Evolutionary conservation across 306 rosid species (phyloP).

Genomic region (Quercus variabilis): DNA sequence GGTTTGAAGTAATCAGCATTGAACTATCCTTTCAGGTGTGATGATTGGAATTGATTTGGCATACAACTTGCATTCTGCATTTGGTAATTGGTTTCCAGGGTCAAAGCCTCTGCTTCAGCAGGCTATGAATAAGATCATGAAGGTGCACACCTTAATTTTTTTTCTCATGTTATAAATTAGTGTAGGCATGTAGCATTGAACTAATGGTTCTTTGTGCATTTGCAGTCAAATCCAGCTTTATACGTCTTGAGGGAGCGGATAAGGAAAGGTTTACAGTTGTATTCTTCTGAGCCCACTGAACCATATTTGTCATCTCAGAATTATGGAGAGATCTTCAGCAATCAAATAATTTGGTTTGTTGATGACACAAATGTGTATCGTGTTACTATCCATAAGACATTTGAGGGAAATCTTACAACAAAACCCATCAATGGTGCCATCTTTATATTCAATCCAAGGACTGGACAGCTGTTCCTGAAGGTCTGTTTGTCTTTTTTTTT

Average conservation of each 20-base stretch:
- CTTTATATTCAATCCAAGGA: constrained; percentile 96
- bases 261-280: constrained; percentile 95
- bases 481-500: constrained; percentile 30
- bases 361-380: constrained; percentile 99
- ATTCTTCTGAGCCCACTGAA: constrained; percentile 99
- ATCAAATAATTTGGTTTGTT: constrained; percentile 99
- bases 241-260: constrained; percentile 98
- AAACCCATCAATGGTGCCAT: constrained; percentile 99
- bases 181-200: not conserved
- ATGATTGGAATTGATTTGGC: constrained; percentile 99
- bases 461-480: constrained; percentile 94
- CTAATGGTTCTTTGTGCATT: constrained; percentile 24
- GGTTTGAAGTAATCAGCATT: constrained; percentile 1
- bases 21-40: constrained; percentile 58
- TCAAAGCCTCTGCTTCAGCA: constrained; percentile 95
- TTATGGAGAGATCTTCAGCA: constrained; percentile 98
- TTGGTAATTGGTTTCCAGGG: constrained; percentile 99
- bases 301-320: constrained; percentile 98
- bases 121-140: constrained; percentile 99
- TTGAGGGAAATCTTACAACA: constrained; percentile 98
- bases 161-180: constrained; percentile 2
- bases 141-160: constrained; percentile 39
- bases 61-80: constrained; percentile 95
- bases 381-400: constrained; percentile 96
- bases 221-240: constrained; percentile 98